Base-by-base conservation (phyloP, 108 stramenopile species). In the Fistulifera solaris region DNA sequence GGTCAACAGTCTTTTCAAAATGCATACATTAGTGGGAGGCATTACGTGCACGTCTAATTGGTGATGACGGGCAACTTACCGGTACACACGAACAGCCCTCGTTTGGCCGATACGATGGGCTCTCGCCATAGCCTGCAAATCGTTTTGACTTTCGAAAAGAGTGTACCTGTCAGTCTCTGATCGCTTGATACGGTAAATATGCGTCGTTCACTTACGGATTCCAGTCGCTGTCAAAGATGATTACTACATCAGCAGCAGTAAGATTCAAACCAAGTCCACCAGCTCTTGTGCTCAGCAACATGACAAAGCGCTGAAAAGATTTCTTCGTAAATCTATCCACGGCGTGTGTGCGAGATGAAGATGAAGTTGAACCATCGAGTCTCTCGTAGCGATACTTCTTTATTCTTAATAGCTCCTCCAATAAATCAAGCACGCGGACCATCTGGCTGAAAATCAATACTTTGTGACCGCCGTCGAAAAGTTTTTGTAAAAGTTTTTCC, bases 71-170 rank as follows among this genome's bases (percentile, higher is more conserved):
- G 31, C 3, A 35, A 35, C 31, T 3, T 35, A 35, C 31, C 87
- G 78, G 58, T 85, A 94, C 1, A 94, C 89, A 16, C 71, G 80
- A 43, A 87, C 83, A 18, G 39, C 41, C 38, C 75, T 74, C 23
- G 87, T 97, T 63, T 99, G 96, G 0, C 98, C 98, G 61, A 99
- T 96, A 24, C 98, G 74, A 56, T 99, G 98, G 19, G 92, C 94
- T n/a, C n/a, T n/a, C n/a, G n/a, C n/a, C n/a, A n/a, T n/a, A n/a
- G n/a, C n/a, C 38, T 96, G 74, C n/a, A n/a, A n/a, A n/a, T n/a
- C n/a, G n/a, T n/a, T n/a, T n/a, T n/a, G n/a, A n/a, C n/a, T n/a
- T n/a, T n/a, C n/a, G n/a, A n/a, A n/a, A n/a, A n/a, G n/a, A n/a
- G n/a, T n/a, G n/a, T n/a, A n/a, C n/a, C n/a, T n/a, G n/a, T n/a